These are phyloP conservation scores for Stagonosporopsis cucurbitacearum DNA, from an alignment of 2,329 filamentous ascomycete species.

Conservation along the genomic window DNA sequence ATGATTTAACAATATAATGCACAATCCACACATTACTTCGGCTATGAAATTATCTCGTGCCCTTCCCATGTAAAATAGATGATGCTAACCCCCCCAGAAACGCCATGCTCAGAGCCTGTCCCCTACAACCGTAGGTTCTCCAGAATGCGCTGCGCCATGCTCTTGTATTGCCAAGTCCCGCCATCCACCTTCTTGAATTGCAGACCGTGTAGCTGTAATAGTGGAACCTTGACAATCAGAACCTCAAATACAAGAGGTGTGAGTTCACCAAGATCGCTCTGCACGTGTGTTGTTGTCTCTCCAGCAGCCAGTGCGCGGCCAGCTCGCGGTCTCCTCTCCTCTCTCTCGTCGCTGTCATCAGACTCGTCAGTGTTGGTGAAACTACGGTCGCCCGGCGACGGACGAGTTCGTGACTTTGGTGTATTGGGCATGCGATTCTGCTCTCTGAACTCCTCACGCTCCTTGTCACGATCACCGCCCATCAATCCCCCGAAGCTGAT, in stretches of 20 bases:
- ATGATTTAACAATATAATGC: background rate
- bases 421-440: conserved; percentile 60
- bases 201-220: conserved; percentile 91
- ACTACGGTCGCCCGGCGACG: conserved; percentile 67
- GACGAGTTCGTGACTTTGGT: conserved; percentile 54
- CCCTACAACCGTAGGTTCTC: conserved; percentile 77
- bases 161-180: conserved; percentile 98
- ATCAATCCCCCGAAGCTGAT: conserved; percentile 83
- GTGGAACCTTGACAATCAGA: conserved; percentile 94
- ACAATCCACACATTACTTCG: conserved; percentile 13
- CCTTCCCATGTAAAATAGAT: conserved; percentile 2
- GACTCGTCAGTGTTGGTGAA: conserved; percentile 89
- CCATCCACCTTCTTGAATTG: conserved; percentile 97
- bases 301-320: conserved; percentile 64
- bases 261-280: conserved; percentile 84
- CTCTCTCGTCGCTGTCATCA: conserved; percentile 69
- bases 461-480: conserved; percentile 61
- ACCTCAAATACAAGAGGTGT: conserved; percentile 93
- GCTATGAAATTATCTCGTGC: background rate
- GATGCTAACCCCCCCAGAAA: background rate
- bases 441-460: conserved; percentile 75
- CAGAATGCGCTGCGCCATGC: conserved; percentile 95
- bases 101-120: conserved; percentile 8
- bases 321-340: conserved; percentile 50
- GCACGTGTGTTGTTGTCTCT: conserved; percentile 90